Evolutionary conservation across 2,329 filamentous ascomycete species (phyloP), one percentile per base, ranked within the genome.

Genomic region (Calonectria multiphialidica): DNA sequence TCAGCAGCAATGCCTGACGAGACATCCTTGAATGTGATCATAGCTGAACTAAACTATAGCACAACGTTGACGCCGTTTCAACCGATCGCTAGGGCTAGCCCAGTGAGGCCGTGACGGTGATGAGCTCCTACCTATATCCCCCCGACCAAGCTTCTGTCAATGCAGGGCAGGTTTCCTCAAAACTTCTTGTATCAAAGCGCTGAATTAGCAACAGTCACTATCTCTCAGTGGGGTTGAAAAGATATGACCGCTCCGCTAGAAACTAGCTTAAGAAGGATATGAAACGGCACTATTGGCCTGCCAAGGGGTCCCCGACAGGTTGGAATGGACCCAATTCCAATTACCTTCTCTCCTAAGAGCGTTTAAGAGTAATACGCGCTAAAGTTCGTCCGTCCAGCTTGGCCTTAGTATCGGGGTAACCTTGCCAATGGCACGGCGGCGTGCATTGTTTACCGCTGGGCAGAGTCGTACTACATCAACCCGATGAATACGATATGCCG

Each of bases 21-120:
- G 35, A 25, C 15, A 59, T 25, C 53, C 53, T 18, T 25, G 53
- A 25, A 40, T 40, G 40, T 18, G 33, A 59, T 59, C 53, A 59
- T 59, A 59, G 33, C 53, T 59, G 53, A 59, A 25, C 23, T 59
- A 59, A 23, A 23, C 53, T 59, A 23, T 23, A 59, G 35, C 21
- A 59, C 53, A 59, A 37, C 35, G 33, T 59, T 59, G 35, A 37
- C 53, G 53, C 53, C 37, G 53, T 59, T 59, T 59, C 35, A 40
- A 40, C n/a, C n/a, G 53, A 59, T 59, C 53, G 12, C 53, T 33
- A 37, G 21, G 53, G 13, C 53, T 40, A 59, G 21, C 35, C 33
- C 53, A 23, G 37, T n/a, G 23, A 21, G 33, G 53, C 15, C 21
- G 12, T 40, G 5, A 25, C 21, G 21, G n/a, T 25, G 53, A 18